Evolutionary conservation across 768 basidiomycete species (phyloP).

Genomic region (Hypsizygus marmoreus): DNA sequence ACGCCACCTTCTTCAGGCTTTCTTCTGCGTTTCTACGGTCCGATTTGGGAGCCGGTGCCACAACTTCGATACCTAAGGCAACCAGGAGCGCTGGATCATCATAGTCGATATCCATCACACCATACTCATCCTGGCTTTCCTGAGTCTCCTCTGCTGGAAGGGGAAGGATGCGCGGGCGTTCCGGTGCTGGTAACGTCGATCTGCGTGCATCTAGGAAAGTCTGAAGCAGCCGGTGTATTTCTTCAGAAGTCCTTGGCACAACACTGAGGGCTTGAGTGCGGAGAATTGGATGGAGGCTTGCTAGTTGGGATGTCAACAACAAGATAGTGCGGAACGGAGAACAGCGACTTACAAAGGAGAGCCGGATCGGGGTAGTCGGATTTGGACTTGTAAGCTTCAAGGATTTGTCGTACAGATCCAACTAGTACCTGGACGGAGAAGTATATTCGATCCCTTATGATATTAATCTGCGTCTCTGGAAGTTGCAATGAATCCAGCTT

Average conservation of each 20-base stretch:
- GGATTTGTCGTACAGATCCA: constrained; percentile 24
- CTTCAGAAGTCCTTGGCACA: constrained; percentile 44
- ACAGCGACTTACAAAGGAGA: constrained; percentile 31
- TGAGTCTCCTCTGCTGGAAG: constrained; percentile 42
- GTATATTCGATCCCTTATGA: neutral
- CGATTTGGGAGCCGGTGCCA: constrained; percentile 18
- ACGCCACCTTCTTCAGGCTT: constrained; percentile 49
- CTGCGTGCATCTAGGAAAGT: constrained; percentile 62
- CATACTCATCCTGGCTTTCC: constrained; percentile 83
- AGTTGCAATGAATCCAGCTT: constrained; percentile 9
- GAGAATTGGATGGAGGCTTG: constrained; percentile 58
- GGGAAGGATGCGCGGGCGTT: constrained; percentile 28
- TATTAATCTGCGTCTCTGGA: neutral
- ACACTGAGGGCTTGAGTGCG: constrained; percentile 39
- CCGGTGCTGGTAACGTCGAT: constrained; percentile 46
- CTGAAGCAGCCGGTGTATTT: constrained; percentile 60
- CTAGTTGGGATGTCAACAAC: constrained; percentile 33
- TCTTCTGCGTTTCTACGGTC: constrained; percentile 46
- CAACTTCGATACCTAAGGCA: constrained; percentile 46
- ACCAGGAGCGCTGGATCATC: constrained; percentile 65
- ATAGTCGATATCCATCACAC: constrained; percentile 46
- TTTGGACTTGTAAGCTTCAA: constrained; percentile 6
- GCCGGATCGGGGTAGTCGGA: constrained; percentile 61
- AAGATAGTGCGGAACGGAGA: neutral
- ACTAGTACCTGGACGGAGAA: constrained; percentile 15